These are phyloP conservation scores for Pseudogymnoascus pannorum DNA, from an alignment of 2,329 filamentous ascomycete species.

Conservation along the genomic window DNA sequence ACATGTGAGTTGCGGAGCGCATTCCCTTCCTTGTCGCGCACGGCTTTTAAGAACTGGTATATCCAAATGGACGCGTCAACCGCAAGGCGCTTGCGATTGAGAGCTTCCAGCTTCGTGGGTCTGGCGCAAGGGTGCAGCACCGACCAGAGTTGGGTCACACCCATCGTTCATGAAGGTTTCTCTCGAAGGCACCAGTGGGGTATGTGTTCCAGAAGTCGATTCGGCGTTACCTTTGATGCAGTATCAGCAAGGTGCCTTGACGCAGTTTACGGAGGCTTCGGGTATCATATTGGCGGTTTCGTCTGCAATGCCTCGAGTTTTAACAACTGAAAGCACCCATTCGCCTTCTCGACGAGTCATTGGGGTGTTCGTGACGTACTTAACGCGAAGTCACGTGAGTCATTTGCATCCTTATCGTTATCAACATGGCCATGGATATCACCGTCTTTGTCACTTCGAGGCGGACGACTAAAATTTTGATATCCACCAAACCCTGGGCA, in stretches of 20 bases:
- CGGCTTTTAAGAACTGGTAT: slow-evolving; percentile 97
- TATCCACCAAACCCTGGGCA: neutral
- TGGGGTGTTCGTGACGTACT: slow-evolving; percentile 4
- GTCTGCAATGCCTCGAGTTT: neutral
- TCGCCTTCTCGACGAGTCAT: slow-evolving; percentile 8
- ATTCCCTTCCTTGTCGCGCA: slow-evolving; percentile 96
- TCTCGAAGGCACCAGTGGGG: neutral
- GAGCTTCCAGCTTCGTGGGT: slow-evolving; percentile 89
- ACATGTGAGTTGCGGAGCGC: slow-evolving; percentile 92
- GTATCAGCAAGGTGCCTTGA: neutral
- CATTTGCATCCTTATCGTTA: neutral
- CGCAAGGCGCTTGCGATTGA: slow-evolving; percentile 92
- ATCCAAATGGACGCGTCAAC: slow-evolving; percentile 99
- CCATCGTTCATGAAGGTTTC: slow-evolving; percentile 53
- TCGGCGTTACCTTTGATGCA: neutral
- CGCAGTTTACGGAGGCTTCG: neutral
- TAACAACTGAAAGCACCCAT: neutral
- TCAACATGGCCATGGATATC: neutral
- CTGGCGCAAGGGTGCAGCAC: slow-evolving; percentile 91
- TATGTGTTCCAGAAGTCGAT: neutral
- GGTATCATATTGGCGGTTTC: neutral
- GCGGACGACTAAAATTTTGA: neutral
- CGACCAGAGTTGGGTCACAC: slow-evolving; percentile 96
- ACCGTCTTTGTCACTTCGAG: neutral
- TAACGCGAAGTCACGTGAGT: neutral